Conservation (phyloP, 2,329 filamentous ascomycete genomes). For the Diaporthe helianthi region DNA sequence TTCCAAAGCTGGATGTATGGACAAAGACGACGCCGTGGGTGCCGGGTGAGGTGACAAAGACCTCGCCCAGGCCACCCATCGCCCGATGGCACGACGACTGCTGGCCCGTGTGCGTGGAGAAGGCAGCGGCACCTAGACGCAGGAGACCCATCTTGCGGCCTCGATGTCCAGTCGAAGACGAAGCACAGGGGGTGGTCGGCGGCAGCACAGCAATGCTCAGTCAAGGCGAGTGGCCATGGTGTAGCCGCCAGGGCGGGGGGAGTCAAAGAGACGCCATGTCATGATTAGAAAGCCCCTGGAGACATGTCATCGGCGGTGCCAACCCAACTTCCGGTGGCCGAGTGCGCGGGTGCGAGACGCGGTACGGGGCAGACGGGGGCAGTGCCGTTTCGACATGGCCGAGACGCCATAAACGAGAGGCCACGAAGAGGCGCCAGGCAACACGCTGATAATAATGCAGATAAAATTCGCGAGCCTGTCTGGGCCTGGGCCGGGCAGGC, state of each 20-base stretch:
- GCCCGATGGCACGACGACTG: slow-evolving; percentile 13
- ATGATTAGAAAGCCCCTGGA: slow-evolving; percentile 12
- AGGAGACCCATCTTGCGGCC: slow-evolving; percentile 13
- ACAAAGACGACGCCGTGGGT: slow-evolving; percentile 22
- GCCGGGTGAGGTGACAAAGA: slow-evolving; percentile 25
- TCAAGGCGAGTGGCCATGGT: slow-evolving; percentile 33
- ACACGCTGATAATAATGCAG: not conserved
- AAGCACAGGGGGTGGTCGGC: slow-evolving; percentile 17
- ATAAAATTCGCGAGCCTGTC: not conserved
- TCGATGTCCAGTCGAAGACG: slow-evolving; percentile 20
- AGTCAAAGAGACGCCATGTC: slow-evolving; percentile 23
- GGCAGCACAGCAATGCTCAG: slow-evolving; percentile 32
- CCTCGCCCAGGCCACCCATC: slow-evolving; percentile 20
- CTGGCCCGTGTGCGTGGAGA: slow-evolving; percentile 18
- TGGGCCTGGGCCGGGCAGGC: slow-evolving; percentile 10
- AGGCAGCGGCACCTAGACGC: slow-evolving; percentile 25
- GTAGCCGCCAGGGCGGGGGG: slow-evolving; percentile 22
- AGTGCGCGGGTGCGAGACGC: slow-evolving; percentile 28
- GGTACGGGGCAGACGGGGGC: slow-evolving; percentile 36
- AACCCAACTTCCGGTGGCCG: slow-evolving; percentile 2
- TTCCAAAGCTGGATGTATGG: slow-evolving; percentile 4
- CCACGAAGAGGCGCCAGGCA: slow-evolving; percentile 31
- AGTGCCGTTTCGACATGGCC: slow-evolving; percentile 37
- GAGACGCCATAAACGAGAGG: slow-evolving; percentile 34
- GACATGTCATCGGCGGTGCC: slow-evolving; percentile 4